phyloP scores from a whole-genome alignment of 202 grass and related monocot species.

The Digitaria exilis region DNA sequence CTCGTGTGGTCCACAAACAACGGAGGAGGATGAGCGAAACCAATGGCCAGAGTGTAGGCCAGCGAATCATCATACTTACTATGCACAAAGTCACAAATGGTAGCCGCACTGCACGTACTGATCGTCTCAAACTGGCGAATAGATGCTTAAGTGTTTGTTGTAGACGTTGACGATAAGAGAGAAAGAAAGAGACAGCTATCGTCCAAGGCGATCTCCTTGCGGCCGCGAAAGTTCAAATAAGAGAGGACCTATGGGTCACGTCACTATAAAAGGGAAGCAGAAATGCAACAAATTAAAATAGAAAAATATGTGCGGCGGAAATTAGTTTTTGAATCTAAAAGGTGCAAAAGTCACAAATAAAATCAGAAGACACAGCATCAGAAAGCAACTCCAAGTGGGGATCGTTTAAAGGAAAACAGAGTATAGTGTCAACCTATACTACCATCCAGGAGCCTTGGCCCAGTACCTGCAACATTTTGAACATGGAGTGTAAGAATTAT shows the following conservation, averaged over 20 bases:
- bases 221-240: constrained; percentile 22
- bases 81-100: too few species aligned
- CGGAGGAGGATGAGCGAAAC: background rate
- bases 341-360: background rate
- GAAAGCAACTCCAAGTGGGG: background rate
- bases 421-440: background rate
- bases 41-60: too few species aligned
- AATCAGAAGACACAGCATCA: background rate
- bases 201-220: constrained; percentile 27
- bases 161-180: background rate
- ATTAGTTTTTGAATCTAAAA: background rate
- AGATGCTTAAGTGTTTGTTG: constrained; percentile 1
- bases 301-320: background rate
- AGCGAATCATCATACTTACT: too few species aligned
- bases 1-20: background rate
- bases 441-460: background rate
- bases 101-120: too few species aligned
- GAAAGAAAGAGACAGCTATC: constrained; percentile 6
- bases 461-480: background rate
- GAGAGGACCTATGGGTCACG: background rate
- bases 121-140: background rate
- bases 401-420: background rate
- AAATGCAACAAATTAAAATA: background rate
- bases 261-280: background rate
- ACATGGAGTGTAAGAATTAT: background rate